phyloP scores from a whole-genome alignment of 2,329 filamentous ascomycete genomes.

The Fusarium sp. region DNA sequence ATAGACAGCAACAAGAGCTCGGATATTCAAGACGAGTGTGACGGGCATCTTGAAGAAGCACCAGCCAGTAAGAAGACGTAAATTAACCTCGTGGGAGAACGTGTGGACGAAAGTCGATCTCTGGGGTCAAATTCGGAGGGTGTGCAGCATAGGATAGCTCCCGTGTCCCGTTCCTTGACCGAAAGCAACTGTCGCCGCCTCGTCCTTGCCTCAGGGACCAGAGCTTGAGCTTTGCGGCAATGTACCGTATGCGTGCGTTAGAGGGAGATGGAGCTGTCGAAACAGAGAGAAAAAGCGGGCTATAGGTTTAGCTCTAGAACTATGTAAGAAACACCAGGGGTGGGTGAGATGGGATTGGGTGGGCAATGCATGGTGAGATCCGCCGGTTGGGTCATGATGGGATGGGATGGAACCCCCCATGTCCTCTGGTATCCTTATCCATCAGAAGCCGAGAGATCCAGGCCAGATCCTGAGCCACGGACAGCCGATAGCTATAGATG shows the following conservation, averaged over 20 bases:
- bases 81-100: slow-evolving; percentile 43
- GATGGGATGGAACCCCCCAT: neutral
- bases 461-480: slow-evolving; percentile 33
- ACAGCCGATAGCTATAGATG: neutral
- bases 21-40: slow-evolving; percentile 25
- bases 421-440: neutral
- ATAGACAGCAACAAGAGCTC: slow-evolving; percentile 21
- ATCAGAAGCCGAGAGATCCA: slow-evolving; percentile 40
- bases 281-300: slow-evolving; percentile 14
- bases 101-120: slow-evolving; percentile 41
- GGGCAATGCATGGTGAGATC: slow-evolving; percentile 26
- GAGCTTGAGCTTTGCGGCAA: neutral
- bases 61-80: slow-evolving; percentile 37
- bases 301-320: slow-evolving; percentile 19
- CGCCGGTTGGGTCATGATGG: slow-evolving; percentile 2
- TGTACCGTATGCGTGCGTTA: neutral
- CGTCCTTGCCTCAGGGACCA: slow-evolving; percentile 25
- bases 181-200: slow-evolving; percentile 28
- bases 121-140: slow-evolving; percentile 23
- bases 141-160: slow-evolving; percentile 18
- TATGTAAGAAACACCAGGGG: slow-evolving; percentile 23
- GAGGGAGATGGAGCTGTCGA: neutral
- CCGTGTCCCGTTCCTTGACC: slow-evolving; percentile 31
- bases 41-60: slow-evolving; percentile 23
- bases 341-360: slow-evolving; percentile 18